These are phyloP conservation scores for Westerdykella aurantiaca DNA, from an alignment of 2,329 filamentous ascomycete species.

Conservation along the genomic window DNA sequence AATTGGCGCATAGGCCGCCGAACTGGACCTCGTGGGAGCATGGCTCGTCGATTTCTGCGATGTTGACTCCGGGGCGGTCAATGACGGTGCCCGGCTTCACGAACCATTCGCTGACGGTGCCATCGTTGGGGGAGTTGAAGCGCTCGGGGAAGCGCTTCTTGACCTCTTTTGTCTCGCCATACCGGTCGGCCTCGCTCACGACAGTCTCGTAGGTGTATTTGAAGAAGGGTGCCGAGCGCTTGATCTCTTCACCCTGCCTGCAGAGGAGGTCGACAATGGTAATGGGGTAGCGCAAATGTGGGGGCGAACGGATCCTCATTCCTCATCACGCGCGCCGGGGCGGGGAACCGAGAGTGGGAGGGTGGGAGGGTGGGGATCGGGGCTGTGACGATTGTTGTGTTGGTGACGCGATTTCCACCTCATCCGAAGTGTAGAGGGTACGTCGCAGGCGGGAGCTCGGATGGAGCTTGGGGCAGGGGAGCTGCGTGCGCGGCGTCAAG, in stretches of 20 bases:
- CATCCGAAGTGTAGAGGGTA: not conserved
- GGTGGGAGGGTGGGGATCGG: no score
- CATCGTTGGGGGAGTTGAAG: constrained; percentile 80
- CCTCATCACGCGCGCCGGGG: constrained; percentile 15
- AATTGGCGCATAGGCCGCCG: constrained; percentile 82
- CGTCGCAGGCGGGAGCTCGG: not conserved
- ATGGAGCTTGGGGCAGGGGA: not conserved
- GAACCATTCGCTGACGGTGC: constrained; percentile 70
- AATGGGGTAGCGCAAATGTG: constrained; percentile 78
- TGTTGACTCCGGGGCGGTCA: constrained; percentile 42
- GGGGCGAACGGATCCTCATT: constrained; percentile 48
- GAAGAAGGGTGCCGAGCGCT: constrained; percentile 71
- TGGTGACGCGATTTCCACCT: not conserved
- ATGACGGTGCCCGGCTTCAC: constrained; percentile 62
- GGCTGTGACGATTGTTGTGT: no score
- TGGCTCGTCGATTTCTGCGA: constrained; percentile 79
- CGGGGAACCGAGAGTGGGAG: not conserved
- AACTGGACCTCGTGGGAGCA: constrained; percentile 90
- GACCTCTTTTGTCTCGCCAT: constrained; percentile 66
- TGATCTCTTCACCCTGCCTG: constrained; percentile 65
- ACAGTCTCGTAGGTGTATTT: constrained; percentile 81
- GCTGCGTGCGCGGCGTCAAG: not conserved
- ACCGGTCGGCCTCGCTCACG: constrained; percentile 60
- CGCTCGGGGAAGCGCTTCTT: constrained; percentile 67
- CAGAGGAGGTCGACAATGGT: constrained; percentile 83